These are phyloP conservation scores for Tulasnella sp. DNA, from an alignment of 768 basidiomycete genomes.

Conservation along the genomic window DNA sequence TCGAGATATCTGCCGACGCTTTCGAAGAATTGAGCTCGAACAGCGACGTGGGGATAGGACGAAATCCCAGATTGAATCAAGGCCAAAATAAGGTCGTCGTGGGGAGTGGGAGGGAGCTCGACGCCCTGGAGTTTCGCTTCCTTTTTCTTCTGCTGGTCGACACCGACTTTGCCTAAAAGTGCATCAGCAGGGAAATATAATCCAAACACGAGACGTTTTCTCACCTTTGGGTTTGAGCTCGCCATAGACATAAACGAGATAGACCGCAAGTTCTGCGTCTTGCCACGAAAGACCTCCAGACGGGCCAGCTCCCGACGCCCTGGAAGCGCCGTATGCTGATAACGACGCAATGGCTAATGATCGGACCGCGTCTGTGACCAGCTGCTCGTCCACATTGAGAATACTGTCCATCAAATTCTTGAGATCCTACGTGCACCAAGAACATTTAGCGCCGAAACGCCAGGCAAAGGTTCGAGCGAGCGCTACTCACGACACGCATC, in stretches of 20 bases:
- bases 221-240: conserved; percentile 68
- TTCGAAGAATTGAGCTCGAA: conserved; percentile 87
- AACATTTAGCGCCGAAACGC: conserved; percentile 8
- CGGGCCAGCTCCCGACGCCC: conserved; percentile 31
- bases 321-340: conserved; percentile 39
- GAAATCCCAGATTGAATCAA: conserved; percentile 77
- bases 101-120: conserved; percentile 73
- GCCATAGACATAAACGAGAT: conserved; percentile 87
- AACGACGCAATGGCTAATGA: conserved; percentile 65
- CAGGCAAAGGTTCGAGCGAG: not conserved
- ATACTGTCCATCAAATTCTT: conserved; percentile 80
- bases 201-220: conserved; percentile 19
- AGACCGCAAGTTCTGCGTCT: conserved; percentile 86
- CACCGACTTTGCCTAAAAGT: conserved; percentile 64
- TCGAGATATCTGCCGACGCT: conserved; percentile 84
- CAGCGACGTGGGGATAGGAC: conserved; percentile 70
- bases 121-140: conserved; percentile 56
- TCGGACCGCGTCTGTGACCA: conserved; percentile 69
- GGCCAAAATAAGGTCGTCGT: conserved; percentile 80
- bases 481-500: conserved; percentile 58
- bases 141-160: conserved; percentile 62
- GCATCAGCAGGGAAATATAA: conserved; percentile 28
- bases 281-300: conserved; percentile 60
- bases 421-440: conserved; percentile 47
- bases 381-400: conserved; percentile 69